Percentiles rank a stretch among this genome's conserved stretches.
Conservation (phyloP, 1,284 basidiomycete species). For the Sporisorium iseilematis-ciliati region DNA sequence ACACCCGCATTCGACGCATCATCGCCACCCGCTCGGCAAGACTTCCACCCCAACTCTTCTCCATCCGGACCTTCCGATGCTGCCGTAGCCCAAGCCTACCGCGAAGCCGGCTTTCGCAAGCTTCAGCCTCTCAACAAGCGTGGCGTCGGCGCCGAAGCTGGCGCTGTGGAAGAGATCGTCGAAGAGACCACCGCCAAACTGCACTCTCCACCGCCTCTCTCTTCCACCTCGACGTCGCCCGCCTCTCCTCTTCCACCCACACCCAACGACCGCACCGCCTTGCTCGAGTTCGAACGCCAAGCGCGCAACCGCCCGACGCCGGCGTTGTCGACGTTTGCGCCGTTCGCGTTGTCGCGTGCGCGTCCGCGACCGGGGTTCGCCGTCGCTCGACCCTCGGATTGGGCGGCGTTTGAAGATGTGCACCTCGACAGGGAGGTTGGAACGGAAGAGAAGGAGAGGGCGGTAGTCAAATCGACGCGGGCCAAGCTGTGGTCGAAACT, state of each 20-base stretch:
- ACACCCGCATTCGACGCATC: too few species aligned
- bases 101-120: neutral
- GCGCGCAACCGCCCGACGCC: neutral
- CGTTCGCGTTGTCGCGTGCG: neutral
- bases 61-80: neutral
- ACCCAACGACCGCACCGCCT: neutral
- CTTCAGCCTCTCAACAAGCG: conserved; percentile 9
- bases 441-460: neutral
- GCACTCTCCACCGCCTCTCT: neutral
- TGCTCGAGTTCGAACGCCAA: neutral
- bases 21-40: neutral
- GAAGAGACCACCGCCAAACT: conserved; percentile 1
- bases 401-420: neutral
- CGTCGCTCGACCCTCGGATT: neutral
- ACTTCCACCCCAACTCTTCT: neutral
- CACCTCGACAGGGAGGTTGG: neutral
- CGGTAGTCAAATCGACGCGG: neutral
- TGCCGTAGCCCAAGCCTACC: neutral
- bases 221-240: neutral
- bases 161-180: conserved; percentile 3
- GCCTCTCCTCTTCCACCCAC: neutral
- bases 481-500: neutral
- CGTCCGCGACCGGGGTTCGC: neutral
- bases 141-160: neutral
- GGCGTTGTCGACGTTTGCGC: neutral